Percentiles rank a stretch among this genome's conserved stretches.
Evolutionary conservation across 139 green algal genomes (phyloP).

Genomic region (Micractinium sp.): DNA sequence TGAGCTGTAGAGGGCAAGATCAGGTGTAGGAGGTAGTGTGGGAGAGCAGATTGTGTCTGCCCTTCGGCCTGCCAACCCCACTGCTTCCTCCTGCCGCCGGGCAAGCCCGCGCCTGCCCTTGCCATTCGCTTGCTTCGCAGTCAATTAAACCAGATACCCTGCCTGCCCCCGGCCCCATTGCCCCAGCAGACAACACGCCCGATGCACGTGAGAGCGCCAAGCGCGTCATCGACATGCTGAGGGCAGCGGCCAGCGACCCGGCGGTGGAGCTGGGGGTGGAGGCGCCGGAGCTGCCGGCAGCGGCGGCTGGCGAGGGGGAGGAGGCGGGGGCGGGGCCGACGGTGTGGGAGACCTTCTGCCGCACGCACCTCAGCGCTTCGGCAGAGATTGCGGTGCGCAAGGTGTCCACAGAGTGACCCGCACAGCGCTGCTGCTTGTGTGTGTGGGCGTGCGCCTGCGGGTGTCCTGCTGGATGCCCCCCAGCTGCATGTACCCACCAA

Average conservation of each 20-base stretch:
- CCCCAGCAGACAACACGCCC: conserved; percentile 60
- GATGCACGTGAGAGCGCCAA: conserved; percentile 61
- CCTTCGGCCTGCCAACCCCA: too few species aligned
- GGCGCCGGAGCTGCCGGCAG: background rate
- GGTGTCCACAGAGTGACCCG: background rate
- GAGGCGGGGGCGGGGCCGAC: background rate
- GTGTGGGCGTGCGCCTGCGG: too few species aligned
- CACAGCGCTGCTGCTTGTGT: too few species aligned
- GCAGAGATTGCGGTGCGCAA: conserved; percentile 24
- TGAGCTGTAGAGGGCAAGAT: too few species aligned
- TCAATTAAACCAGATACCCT: too few species aligned
- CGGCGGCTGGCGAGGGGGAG: background rate
- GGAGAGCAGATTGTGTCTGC: too few species aligned
- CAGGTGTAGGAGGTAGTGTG: too few species aligned
- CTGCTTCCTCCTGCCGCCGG: too few species aligned
- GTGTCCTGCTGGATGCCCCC: too few species aligned
- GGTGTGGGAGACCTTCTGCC: conserved; percentile 32
- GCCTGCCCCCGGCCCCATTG: background rate
- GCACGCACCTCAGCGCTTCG: background rate
- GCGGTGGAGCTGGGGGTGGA: conserved; percentile 26
- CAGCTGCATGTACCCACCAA: too few species aligned
- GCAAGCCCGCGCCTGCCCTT: too few species aligned
- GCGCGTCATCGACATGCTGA: conserved; percentile 35
- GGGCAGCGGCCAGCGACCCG: conserved; percentile 30
- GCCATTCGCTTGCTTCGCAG: too few species aligned